Base-by-base conservation (phyloP, 805 yeast genomes). In the Ogataea neopini region DNA sequence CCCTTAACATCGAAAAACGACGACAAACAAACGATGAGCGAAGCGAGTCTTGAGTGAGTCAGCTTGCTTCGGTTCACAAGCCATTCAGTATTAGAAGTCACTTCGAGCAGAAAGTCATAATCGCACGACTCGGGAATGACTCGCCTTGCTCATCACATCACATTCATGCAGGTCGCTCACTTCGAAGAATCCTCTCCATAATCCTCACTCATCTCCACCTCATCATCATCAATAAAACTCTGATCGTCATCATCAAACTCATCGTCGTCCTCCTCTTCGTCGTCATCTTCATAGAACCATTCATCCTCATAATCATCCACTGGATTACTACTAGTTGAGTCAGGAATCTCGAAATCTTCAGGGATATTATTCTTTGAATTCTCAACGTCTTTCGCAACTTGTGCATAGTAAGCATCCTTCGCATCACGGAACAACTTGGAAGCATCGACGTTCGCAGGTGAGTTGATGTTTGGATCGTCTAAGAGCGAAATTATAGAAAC, bases 401-500 rank as follows among this genome's bases (percentile, higher is more conserved):
- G 80, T 60, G 77, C 81, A 64, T 80, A 80, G 70, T 89, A 92
- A 39, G 79, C 83, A 20, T 83, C 88, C 23, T 84, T 84, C 66
- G 86, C 80, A 60, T 87, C 88, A 60, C 96, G 77, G 79, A 88
- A 90, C 58, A 86, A 88, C 37, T 90, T 89, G 15, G 96, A 87
- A 14, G 98, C 98, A 67, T 92, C 98, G 43, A 92, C 91, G 67
- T 92, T 92, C 5, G 98, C 98, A 6, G 98, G 97, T 1, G 96
- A 88, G 51, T 82, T 80, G 49, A 88, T 84, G 70, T 92, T 92
- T 45, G 98, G 98, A 66, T 92, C 97, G 61, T 90, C 96, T 59
- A 92, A 76, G 44, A 92, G 76, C 7, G 97, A 89, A 15, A 92
- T 86, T 54, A 92, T 91, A 28, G 96, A 87, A 46, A 92, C 86